phyloP scores from a whole-genome alignment of 1,139 yeast genomes.

The Diutina pseudorugosa region DNA sequence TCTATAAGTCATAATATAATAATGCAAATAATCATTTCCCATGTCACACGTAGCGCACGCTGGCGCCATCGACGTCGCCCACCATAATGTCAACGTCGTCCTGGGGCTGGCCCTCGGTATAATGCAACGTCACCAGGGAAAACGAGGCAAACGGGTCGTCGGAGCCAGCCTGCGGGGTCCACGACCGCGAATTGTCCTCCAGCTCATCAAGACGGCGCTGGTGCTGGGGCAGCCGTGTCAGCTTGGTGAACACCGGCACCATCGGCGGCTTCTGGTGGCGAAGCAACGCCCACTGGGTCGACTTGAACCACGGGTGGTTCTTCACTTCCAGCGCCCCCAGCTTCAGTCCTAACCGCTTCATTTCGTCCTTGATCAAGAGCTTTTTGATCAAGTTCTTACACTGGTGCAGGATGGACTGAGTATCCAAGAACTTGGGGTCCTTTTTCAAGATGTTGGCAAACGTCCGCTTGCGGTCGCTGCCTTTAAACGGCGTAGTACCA shows the following conservation, averaged over 20 bases:
- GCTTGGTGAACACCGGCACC: slow-evolving; percentile 71
- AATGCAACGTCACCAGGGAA: slow-evolving; percentile 81
- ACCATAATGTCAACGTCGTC: slow-evolving; percentile 13
- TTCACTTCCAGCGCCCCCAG: slow-evolving; percentile 93
- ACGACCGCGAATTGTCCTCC: background rate
- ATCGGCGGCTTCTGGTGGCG: slow-evolving; percentile 91
- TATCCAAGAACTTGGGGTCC: slow-evolving; percentile 64
- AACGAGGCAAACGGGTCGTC: slow-evolving; percentile 79
- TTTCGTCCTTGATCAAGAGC: slow-evolving; percentile 77
- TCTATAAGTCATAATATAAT: background rate
- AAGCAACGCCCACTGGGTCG: slow-evolving; percentile 86
- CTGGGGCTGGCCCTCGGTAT: slow-evolving; percentile 40
- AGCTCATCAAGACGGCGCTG: slow-evolving; percentile 1
- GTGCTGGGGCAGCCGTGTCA: background rate
- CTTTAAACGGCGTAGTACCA: slow-evolving; percentile 95
- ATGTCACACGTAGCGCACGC: background rate
- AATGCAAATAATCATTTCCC: background rate
- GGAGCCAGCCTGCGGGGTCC: slow-evolving; percentile 7
- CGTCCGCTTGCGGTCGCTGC: slow-evolving; percentile 75
- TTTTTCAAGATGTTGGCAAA: slow-evolving; percentile 77
- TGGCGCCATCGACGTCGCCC: background rate
- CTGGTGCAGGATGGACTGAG: slow-evolving; percentile 45
- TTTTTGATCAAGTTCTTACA: slow-evolving; percentile 76
- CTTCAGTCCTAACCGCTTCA: slow-evolving; percentile 76
- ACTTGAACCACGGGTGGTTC: slow-evolving; percentile 80